Base-by-base conservation (phyloP, 495 filamentous ascomycete genomes). In the Echria macrotheca region DNA sequence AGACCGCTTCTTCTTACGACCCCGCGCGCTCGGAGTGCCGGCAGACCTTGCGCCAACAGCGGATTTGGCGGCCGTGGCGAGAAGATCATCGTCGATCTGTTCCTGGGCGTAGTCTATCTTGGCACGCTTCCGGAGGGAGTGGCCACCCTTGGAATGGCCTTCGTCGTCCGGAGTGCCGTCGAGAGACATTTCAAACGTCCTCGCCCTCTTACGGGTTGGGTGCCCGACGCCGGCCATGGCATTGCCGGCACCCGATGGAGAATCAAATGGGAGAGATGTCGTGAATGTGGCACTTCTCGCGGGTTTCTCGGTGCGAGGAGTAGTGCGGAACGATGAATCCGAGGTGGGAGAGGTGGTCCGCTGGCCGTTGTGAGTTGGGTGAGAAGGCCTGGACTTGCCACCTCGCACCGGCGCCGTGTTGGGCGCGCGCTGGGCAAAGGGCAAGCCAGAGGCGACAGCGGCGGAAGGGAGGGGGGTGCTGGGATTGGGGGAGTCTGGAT, bases 71-170 rank as follows among this genome's bases (percentile, higher is more conserved):
- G 29, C 25, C 2, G 49, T 25, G 7, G 53, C 43, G 2, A 44
- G 24, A 9, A 61, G 50, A 9, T 72, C 68, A 15, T 73, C 70
- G 22, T 73, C 71, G 21, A 67, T 59, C 19, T 67, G 63, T 41
- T 71, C 69, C 23, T 71, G 65, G 8, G 66, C 68, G 55, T 75
- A 76, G 38, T 76, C 69, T 15, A 75, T 59, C 24, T 68, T 69
- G 15, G 68, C 53, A 17, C 73, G 66, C 54, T 69, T 75, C 50
- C 73, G 58, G 5, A 76, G 61, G 0, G 69, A 72, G 51, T 73
- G 73, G n/a, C 73, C 73, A 26, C 71, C 71, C 44, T 63, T 72
- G 22, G 65, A 63, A 41, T 56, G 50, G 31, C 60, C 67, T 25
- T 74, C 69, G 22, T 61, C 60, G 9, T 64, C 61, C 11, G 55